Base-by-base conservation (phyloP, 768 basidiomycete genomes). In the Lactarius sanguifluus region DNA sequence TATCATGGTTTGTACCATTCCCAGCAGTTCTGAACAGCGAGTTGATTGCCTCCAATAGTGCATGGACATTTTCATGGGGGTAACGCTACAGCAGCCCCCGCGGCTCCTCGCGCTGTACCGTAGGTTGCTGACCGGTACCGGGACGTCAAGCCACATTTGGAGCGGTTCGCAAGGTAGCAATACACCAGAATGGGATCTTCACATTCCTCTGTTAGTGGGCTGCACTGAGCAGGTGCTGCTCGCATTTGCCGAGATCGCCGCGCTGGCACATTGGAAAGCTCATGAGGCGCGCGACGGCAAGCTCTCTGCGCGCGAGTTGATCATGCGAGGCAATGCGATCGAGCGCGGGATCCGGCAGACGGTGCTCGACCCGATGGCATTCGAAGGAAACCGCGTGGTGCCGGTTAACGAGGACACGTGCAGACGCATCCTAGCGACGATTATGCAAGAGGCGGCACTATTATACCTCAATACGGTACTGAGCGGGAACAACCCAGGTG, bases 161-260 rank as follows among this genome's bases (percentile, higher is more conserved):
- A 80, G 74, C 76, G 67, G 72, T n/a, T 36, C 63, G 66, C 75
- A 62, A 77, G 75, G 71, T 76, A 34, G 61, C 7, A 5, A 57
- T 3, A 40, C 57, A 16, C 57, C 77, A 18, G 77, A 81, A 57
- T 77, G 77, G 60, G 79, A 83, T 61, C 76, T 86, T 70, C 82
- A 82, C 58, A 87, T 92, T 83, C 89, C 90, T 69, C 75, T 78
- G 56, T 76, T 92, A 66, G 87, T 85, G 28, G 91, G 91, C 34
- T 92, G 91, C 78, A 87, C 91, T 2, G 89, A 94, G 71, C 89
- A 89, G 71, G 88, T 85, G 10, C 76, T 93, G 73, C 82, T 92
- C 66, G 89, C 86, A 43, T 83, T 93, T 66, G 90, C 86, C 28
- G 90, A 93, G 73, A 81, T 85, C 25, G 86, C 88, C n/a, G 80